These are phyloP conservation scores for Arthrobotrys iridis DNA, from an alignment of 2,329 filamentous ascomycete species.

Conservation along the genomic window DNA sequence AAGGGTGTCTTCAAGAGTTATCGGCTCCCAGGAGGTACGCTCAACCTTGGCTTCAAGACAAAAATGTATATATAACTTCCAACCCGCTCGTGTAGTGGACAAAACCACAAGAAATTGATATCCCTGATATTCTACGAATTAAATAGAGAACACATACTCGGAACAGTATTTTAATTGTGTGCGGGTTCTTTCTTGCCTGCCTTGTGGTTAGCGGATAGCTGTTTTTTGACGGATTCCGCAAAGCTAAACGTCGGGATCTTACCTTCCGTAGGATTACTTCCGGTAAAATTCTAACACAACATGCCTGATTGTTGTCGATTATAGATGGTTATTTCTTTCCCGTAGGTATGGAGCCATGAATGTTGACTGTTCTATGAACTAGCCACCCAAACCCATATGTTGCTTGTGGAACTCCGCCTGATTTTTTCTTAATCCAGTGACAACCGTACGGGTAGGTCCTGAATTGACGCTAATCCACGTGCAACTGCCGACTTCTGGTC, in stretches of 20 bases:
- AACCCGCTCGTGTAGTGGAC: neutral
- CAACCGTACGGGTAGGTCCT: conserved; percentile 71
- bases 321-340: conserved; percentile 71
- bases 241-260: conserved; percentile 62
- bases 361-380: neutral
- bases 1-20: conserved; percentile 26
- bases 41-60: conserved; percentile 14
- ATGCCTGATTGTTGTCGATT: neutral
- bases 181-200: conserved; percentile 9
- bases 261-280: conserved; percentile 67
- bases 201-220: conserved; percentile 14
- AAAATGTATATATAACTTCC: conserved; percentile 1
- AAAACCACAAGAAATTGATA: neutral
- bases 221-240: conserved; percentile 23
- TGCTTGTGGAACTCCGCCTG: neutral
- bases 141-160: conserved; percentile 12
- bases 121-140: neutral
- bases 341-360: conserved; percentile 70
- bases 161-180: conserved; percentile 30
- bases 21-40: conserved; percentile 18
- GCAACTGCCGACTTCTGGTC: conserved; percentile 82
- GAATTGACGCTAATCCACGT: conserved; percentile 75
- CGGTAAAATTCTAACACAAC: conserved; percentile 62
- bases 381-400: neutral
- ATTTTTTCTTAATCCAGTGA: conserved; percentile 1